Evolutionary conservation across 2,329 filamentous ascomycete species (phyloP).

Genomic region (Fusarium coicis): DNA sequence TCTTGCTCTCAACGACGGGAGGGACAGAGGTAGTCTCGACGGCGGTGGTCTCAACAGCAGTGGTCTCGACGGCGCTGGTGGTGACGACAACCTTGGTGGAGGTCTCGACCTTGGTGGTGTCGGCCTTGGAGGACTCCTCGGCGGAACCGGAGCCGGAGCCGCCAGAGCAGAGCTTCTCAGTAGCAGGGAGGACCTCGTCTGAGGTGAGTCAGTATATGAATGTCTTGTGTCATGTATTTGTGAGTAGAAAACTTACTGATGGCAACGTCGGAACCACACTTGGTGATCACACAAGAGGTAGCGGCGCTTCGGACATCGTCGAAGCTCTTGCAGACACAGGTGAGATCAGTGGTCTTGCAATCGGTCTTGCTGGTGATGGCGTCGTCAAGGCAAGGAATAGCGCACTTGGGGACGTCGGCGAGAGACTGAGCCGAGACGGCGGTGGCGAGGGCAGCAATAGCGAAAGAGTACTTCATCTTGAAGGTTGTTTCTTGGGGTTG

Average conservation of each 20-base stretch:
- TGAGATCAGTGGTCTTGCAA: slow-evolving; percentile 49
- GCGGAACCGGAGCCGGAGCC: slow-evolving; percentile 13
- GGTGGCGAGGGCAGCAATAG: slow-evolving; percentile 49
- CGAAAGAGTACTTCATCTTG: slow-evolving; percentile 55
- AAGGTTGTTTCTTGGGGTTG: slow-evolving; percentile 12
- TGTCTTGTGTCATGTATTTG: not conserved
- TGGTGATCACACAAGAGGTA: slow-evolving; percentile 50
- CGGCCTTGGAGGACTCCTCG: slow-evolving; percentile 16
- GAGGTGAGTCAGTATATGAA: slow-evolving; percentile 28
- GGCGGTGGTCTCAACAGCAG: slow-evolving; percentile 10
- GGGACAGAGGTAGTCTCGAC: slow-evolving; percentile 16
- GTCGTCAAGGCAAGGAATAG: slow-evolving; percentile 50
- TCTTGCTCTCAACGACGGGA: slow-evolving; percentile 19
- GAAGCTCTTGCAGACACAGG: slow-evolving; percentile 52
- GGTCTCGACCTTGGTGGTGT: slow-evolving; percentile 7
- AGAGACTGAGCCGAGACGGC: slow-evolving; percentile 50
- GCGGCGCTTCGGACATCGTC: slow-evolving; percentile 46
- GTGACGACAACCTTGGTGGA: slow-evolving; percentile 13
- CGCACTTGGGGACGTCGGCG: slow-evolving; percentile 52
- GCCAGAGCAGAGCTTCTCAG: slow-evolving; percentile 48
- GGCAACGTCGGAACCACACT: slow-evolving; percentile 52
- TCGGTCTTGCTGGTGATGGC: slow-evolving; percentile 46
- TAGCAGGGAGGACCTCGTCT: slow-evolving; percentile 55
- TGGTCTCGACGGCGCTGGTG: slow-evolving; percentile 10
- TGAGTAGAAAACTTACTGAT: slow-evolving; percentile 47